These are phyloP conservation scores for Pseudogymnoascus sp. DNA, from an alignment of 2,329 filamentous ascomycete genomes.

Conservation along the genomic window DNA sequence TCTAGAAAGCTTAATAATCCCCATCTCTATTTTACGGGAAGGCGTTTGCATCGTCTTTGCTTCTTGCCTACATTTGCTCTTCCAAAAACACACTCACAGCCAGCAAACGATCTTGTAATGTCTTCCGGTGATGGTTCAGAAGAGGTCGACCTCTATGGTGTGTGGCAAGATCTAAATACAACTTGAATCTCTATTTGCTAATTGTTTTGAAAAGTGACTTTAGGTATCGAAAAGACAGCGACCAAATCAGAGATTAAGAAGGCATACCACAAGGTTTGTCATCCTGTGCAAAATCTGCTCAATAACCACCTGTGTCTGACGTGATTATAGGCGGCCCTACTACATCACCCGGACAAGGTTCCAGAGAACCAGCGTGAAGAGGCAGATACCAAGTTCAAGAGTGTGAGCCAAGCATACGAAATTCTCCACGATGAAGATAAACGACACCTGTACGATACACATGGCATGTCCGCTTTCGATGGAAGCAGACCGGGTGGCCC, in stretches of 20 bases:
- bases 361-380: conserved; percentile 73
- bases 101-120: conserved; percentile 17
- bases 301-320: conserved; percentile 15
- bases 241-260: conserved; percentile 82
- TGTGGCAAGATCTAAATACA: neutral
- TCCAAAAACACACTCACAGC: neutral
- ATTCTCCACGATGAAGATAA: conserved; percentile 96
- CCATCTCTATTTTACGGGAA: neutral
- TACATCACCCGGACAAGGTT: conserved; percentile 93
- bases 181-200: conserved; percentile 15
- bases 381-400: conserved; percentile 88
- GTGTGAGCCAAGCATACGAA: conserved; percentile 89
- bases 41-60: neutral
- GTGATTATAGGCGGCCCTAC: conserved; percentile 61
- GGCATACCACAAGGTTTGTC: conserved; percentile 80
- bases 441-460: conserved; percentile 80
- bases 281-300: conserved; percentile 8
- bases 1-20: conserved; percentile 1
- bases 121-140: conserved; percentile 22
- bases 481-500: conserved; percentile 55
- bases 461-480: conserved; percentile 95
- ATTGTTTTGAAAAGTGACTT: conserved; percentile 53
- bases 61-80: neutral
- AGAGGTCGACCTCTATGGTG: conserved; percentile 48
- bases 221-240: conserved; percentile 65